phyloP scores from a whole-genome alignment of 2,329 filamentous ascomycete genomes.

The Diaporthe amygdali region DNA sequence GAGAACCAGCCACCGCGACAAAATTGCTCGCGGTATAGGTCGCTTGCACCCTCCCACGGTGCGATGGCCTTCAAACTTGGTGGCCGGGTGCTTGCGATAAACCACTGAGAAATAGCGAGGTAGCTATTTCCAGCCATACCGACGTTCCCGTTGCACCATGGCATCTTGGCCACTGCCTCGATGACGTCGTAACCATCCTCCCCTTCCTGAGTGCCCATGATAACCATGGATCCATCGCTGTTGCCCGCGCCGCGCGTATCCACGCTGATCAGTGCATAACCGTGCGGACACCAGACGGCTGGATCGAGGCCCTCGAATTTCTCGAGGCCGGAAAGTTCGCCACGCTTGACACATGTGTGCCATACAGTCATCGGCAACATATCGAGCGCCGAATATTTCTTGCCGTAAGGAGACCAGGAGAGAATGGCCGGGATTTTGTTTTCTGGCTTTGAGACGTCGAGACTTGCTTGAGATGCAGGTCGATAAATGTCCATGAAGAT shows the following conservation, averaged over 20 bases:
- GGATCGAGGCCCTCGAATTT: slow-evolving; percentile 38
- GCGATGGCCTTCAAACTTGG: slow-evolving; percentile 26
- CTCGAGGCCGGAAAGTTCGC: slow-evolving; percentile 29
- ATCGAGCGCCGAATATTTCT: slow-evolving; percentile 44
- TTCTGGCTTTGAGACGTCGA: slow-evolving; percentile 24
- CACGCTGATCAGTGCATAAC: slow-evolving; percentile 36
- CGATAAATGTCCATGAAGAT: slow-evolving; percentile 52
- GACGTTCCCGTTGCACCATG: slow-evolving; percentile 38
- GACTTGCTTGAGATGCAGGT: slow-evolving; percentile 31
- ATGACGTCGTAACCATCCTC: slow-evolving; percentile 34
- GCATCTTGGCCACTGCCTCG: slow-evolving; percentile 34
- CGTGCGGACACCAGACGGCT: slow-evolving; percentile 34
- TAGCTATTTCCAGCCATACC: slow-evolving; percentile 39
- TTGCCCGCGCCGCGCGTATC: slow-evolving; percentile 35
- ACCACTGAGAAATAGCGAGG: slow-evolving; percentile 29
- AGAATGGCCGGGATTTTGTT: slow-evolving; percentile 47
- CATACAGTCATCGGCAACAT: slow-evolving; percentile 44
- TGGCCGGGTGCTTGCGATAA: slow-evolving; percentile 22
- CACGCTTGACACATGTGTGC: slow-evolving; percentile 41
- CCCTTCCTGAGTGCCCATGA: slow-evolving; percentile 31
- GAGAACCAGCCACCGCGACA: slow-evolving; percentile 45
- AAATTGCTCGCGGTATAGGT: slow-evolving; percentile 53
- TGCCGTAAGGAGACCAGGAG: slow-evolving; percentile 50
- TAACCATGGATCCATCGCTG: slow-evolving; percentile 32
- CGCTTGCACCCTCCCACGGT: slow-evolving; percentile 50